phyloP scores from a whole-genome alignment of 805 yeast species.

The Helenozyma baotianmanensis region DNA sequence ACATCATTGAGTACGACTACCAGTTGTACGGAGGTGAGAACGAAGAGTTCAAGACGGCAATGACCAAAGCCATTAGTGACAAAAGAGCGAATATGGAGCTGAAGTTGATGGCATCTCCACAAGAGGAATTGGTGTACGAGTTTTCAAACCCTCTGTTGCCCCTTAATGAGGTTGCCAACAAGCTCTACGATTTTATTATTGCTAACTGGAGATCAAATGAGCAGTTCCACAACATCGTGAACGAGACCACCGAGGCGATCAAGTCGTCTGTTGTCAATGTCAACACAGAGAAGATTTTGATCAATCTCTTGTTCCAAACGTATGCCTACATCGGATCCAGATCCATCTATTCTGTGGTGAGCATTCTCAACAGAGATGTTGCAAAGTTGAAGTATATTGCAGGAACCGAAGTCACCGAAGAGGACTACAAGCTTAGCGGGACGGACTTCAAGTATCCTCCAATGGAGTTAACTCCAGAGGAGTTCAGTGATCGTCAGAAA shows the following conservation, averaged over 20 bases:
- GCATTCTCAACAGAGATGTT: constrained; percentile 36
- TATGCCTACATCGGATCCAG: constrained; percentile 82
- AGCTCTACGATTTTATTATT: constrained; percentile 37
- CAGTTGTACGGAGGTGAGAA: constrained; percentile 30
- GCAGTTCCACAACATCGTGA: constrained; percentile 31
- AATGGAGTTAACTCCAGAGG: constrained; percentile 20
- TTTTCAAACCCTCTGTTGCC: constrained; percentile 36
- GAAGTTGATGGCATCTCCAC: constrained; percentile 25
- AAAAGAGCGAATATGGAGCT: constrained; percentile 20
- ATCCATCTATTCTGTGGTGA: constrained; percentile 57
- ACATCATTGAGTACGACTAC: constrained; percentile 30
- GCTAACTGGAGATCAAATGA: constrained; percentile 37
- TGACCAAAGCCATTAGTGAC: constrained; percentile 21
- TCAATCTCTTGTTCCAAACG: constrained; percentile 63
- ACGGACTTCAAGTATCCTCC: constrained; percentile 31
- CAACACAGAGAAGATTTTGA: constrained; percentile 33
- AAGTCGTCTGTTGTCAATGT: constrained; percentile 17
- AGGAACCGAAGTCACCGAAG: constrained; percentile 28
- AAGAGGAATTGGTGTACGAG: constrained; percentile 35
- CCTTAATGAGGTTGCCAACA: constrained; percentile 30
- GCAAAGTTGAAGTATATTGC: constrained; percentile 35
- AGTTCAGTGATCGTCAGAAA: constrained; percentile 25
- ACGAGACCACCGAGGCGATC: constrained; percentile 24
- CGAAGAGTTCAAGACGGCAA: constrained; percentile 21
- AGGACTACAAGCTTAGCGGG: constrained; percentile 23